Percentiles rank a stretch among this genome's conserved stretches.
phyloP scores from a whole-genome alignment of 2,329 filamentous ascomycete species.

The Fusarium marasasianum region DNA sequence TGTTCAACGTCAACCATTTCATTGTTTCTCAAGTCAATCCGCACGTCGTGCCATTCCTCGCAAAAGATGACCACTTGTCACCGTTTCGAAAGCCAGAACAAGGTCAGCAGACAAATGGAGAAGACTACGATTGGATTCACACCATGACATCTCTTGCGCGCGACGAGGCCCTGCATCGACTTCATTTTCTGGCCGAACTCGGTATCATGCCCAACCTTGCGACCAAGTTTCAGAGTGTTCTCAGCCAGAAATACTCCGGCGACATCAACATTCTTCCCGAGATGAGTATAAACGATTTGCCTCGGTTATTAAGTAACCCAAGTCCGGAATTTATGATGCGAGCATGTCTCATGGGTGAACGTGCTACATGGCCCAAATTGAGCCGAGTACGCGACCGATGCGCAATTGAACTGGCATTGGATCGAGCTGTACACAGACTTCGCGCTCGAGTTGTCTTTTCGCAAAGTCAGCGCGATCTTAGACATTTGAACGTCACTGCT shows the following conservation, averaged over 20 bases:
- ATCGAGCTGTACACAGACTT: conserved; percentile 75
- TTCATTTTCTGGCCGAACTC: conserved; percentile 82
- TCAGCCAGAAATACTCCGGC: conserved; percentile 91
- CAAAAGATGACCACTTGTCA: conserved; percentile 72
- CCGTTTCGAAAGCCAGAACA: conserved; percentile 46
- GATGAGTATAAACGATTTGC: conserved; percentile 77
- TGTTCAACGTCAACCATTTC: conserved; percentile 99
- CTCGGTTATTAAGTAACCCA: conserved; percentile 83
- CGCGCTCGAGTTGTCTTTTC: conserved; percentile 76
- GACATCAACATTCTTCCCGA: conserved; percentile 94
- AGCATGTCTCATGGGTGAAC: conserved; percentile 79
- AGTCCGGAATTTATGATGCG: conserved; percentile 86
- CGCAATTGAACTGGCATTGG: conserved; percentile 86
- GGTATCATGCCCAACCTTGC: conserved; percentile 82
- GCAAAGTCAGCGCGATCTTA: conserved; percentile 69
- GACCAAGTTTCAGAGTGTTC: conserved; percentile 80
- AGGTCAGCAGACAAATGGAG: conserved; percentile 38
- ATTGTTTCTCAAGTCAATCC: conserved; percentile 98
- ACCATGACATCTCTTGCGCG: conserved; percentile 77
- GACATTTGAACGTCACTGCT: conserved; percentile 52
- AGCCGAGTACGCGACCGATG: conserved; percentile 86
- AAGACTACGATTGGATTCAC: conserved; percentile 68
- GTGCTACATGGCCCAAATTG: conserved; percentile 91
- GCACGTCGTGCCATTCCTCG: conserved; percentile 87
- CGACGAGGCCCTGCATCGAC: conserved; percentile 80